Percentiles rank a stretch among this genome's conserved stretches.
phyloP scores from a whole-genome alignment of 352 stramenopile genomes.

The Blastocystis sp. region DNA sequence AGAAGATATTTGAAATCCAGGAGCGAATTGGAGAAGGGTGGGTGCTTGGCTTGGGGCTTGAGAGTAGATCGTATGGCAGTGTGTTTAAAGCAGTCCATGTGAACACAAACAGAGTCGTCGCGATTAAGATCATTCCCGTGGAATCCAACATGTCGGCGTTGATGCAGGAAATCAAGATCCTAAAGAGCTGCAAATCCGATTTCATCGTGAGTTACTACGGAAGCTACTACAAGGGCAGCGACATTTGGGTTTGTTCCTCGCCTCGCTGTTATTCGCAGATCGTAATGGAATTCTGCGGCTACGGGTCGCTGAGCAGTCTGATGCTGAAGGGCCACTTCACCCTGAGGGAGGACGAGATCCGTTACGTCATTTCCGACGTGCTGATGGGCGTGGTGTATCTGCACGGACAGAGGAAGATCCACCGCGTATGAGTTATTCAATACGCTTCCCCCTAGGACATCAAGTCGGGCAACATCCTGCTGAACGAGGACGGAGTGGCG shows the following conservation, averaged over 20 bases:
- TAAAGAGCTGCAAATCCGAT: conserved; percentile 69
- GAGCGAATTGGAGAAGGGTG: conserved; percentile 60
- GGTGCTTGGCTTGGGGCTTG: neutral
- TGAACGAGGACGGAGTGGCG: conserved; percentile 70
- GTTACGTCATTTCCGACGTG: conserved; percentile 61
- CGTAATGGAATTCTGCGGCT: conserved; percentile 71
- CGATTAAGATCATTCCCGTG: conserved; percentile 67
- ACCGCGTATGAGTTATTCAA: conserved; percentile 76
- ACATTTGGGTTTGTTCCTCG: conserved; percentile 59
- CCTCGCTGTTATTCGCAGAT: conserved; percentile 44
- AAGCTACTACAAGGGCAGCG: conserved; percentile 66
- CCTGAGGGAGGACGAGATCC: conserved; percentile 69
- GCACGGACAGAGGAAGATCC: conserved; percentile 71
- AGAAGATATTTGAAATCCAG: conserved; percentile 53
- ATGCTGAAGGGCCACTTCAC: conserved; percentile 59
- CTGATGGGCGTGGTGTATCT: conserved; percentile 70
- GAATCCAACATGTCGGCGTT: conserved; percentile 18
- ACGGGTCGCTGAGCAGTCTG: conserved; percentile 69
- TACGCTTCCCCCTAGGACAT: conserved; percentile 79
- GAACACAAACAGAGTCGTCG: conserved; percentile 22
- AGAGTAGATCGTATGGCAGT: conserved; percentile 56
- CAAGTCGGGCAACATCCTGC: conserved; percentile 73
- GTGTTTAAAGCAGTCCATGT: conserved; percentile 60
- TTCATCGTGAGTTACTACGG: conserved; percentile 70
- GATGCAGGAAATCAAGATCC: conserved; percentile 70